Evolutionary conservation across 305 asterid species (phyloP).

Genomic region (Ilex paraguariensis): DNA sequence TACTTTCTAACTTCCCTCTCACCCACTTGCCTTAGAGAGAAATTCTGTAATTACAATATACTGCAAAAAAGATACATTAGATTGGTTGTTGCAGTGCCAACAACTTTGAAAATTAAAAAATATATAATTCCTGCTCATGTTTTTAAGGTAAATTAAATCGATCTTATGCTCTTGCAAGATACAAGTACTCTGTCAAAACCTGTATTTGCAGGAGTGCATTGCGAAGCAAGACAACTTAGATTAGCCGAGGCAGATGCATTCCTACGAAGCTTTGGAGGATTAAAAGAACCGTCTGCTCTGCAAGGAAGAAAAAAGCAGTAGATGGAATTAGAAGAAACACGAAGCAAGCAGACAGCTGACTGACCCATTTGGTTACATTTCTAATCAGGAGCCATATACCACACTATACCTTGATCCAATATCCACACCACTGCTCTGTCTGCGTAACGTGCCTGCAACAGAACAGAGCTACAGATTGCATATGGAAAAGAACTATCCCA

Average conservation of each 20-base stretch:
- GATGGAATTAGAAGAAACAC: slow-evolving; percentile 10
- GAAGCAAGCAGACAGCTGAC: slow-evolving; percentile 3
- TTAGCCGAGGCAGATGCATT: slow-evolving; percentile 72
- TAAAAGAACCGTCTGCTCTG: slow-evolving; percentile 38
- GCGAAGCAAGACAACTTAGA: slow-evolving; percentile 47
- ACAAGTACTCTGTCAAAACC: slow-evolving; percentile 29
- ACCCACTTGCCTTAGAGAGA: no score
- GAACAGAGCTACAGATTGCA: slow-evolving; percentile 7
- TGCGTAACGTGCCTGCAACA: slow-evolving; percentile 51
- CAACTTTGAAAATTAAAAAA: no score
- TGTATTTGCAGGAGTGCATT: slow-evolving; percentile 35
- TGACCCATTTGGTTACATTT: neutral
- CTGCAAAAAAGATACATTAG: no score
- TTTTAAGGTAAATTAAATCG: no score
- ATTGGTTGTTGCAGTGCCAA: no score
- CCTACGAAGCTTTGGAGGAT: slow-evolving; percentile 56
- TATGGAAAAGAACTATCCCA: slow-evolving; percentile 6
- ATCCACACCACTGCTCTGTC: slow-evolving; percentile 67
- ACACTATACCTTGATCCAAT: slow-evolving; percentile 46
- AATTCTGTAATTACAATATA: no score
- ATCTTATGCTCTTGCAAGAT: no score
- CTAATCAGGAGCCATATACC: slow-evolving; percentile 1
- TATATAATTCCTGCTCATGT: no score
- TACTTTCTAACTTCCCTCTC: no score
- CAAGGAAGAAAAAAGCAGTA: slow-evolving; percentile 36